Evolutionary conservation across 192 early-diverging fungal species (phyloP), one percentile per base, ranked within the genome.

Genomic region (Podila horticola): DNA sequence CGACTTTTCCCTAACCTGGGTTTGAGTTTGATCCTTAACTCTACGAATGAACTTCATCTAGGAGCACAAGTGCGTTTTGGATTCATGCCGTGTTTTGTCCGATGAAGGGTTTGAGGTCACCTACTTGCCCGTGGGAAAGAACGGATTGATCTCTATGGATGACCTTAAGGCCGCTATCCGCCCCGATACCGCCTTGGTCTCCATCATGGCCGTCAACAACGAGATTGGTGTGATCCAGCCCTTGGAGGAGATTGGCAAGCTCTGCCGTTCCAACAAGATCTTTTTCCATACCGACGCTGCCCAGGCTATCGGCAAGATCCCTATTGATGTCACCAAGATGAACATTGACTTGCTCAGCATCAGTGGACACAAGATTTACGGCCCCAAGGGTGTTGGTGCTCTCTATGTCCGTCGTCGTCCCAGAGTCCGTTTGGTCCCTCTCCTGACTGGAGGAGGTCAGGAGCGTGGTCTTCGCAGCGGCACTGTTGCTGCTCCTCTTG

Each of bases 41-140:
- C 24, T 19, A 20, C n/a, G 26, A 38, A 59, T 1, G n/a, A 69
- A 49, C 57, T 33, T 52, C 29, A 62, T 29, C 52, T 85, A 90
- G 88, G 97, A 99, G 86, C 97, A 99, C 90, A 99, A 99, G 89
- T 99, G 97, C 73, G 96, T 99, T 19, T 88, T 99, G 66, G 96
- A 97, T 74, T 97, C 96, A 26, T 99, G 97, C 89, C 91, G 97
- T 64, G 92, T 94, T n/a, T 86, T 99, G 69, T 93, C 95, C 82
- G 94, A 96, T 60, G 96, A 99, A 74, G 96, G 96, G 0, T 96
- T 99, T 58, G 95, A 97, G 34, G 94, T 99, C 3, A 98, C 97
- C 30, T 99, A 99, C 67, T 79, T 99, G 64, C 93, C 96, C 10
- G 97, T 99, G 38, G 79, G 89, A 71, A 77, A 86, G 61, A 95